These are phyloP conservation scores for Aristolochia contorta DNA, from an alignment of 164 flowering plant species.

Conservation along the genomic window DNA sequence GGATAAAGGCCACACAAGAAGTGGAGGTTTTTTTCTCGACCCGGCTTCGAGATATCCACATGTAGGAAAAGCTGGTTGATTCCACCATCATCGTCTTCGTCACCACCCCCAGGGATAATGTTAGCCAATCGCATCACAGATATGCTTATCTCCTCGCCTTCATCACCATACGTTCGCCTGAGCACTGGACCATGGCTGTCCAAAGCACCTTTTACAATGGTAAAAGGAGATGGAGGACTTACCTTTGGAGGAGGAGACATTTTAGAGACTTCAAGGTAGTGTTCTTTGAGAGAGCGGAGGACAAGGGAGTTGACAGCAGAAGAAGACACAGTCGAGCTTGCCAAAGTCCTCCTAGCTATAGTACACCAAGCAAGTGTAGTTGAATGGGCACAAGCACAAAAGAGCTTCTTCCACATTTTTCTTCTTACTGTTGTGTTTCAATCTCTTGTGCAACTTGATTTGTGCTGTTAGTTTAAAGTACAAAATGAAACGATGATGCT, in stretches of 20 bases:
- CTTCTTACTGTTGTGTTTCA: no score
- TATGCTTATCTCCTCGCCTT: slow-evolving; percentile 52
- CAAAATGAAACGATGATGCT: no score
- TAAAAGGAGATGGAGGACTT: slow-evolving; percentile 64
- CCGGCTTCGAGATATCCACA: slow-evolving; percentile 62
- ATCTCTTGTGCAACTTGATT: no score
- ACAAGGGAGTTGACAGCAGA: slow-evolving; percentile 55
- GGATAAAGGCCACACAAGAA: slow-evolving; percentile 84
- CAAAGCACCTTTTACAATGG: slow-evolving; percentile 59
- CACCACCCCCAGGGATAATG: slow-evolving; percentile 22
- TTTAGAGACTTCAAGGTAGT: slow-evolving; percentile 78
- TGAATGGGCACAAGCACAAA: no score
- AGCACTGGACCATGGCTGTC: slow-evolving; percentile 60
- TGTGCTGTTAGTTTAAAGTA: no score
- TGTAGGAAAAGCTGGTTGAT: slow-evolving; percentile 75
- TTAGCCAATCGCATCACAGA: slow-evolving; percentile 59
- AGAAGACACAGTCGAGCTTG: slow-evolving; percentile 12
- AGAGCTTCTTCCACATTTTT: no score
- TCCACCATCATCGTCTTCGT: no score
- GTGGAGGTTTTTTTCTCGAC: slow-evolving; percentile 35
- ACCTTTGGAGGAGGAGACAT: slow-evolving; percentile 81
- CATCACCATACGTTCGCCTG: slow-evolving; percentile 25
- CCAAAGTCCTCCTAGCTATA: no score
- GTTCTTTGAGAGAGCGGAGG: slow-evolving; percentile 88
- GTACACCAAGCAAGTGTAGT: no score